Base-by-base conservation (phyloP, 768 basidiomycete genomes). In the Hericium rajendrae region DNA sequence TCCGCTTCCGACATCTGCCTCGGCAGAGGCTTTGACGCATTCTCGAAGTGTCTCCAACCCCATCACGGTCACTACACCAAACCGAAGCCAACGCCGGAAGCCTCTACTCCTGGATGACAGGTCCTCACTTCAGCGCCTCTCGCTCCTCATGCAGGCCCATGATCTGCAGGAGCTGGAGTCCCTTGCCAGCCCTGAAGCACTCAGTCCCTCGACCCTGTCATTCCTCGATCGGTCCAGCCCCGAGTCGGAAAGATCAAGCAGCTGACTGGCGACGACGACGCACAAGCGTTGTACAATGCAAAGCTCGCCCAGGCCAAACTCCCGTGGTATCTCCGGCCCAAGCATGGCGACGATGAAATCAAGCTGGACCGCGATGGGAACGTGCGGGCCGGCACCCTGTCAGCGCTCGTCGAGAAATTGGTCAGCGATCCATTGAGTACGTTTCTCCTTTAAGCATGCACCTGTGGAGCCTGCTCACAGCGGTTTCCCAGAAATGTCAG, bases 341-440 rank as follows among this genome's bases (percentile, higher is more conserved):
- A 74, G 53, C 80, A 83, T 65, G 67, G 60, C 8, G 72, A 77
- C 4, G 78, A 84, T 51, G 80, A 90, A 60, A 75, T 94, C 39
- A 77, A 82, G 24, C 66, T 84, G 39, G 83, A 85, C 55, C 71
- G 74, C 38, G 85, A 88, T 54, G 86, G 89, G 1, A 70, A 74
- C 38, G 78, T 92, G 53, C 78, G 78, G 56, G 80, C 79, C 18
- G 93, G 87, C 3, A 86, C 88, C 0, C 67, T 92, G 22, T 72
- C 74, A 6, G 91, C 87, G 5, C 73, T 94, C 37, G 80, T 92
- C 12, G 88, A 88, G 67, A 76, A 80, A 48, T 70, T 94, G 46
- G 83, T 85, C 1, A 74, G 77, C 15, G 83, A 85, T 67, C 75
- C 78, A 6, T 73, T 77, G 16, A 79, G 87, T 81, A 71, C 70